Percentiles rank a stretch among this genome's conserved stretches.
These are phyloP conservation scores for Fusarium ambrosium DNA, from an alignment of 2,329 filamentous ascomycete species.

Conservation along the genomic window DNA sequence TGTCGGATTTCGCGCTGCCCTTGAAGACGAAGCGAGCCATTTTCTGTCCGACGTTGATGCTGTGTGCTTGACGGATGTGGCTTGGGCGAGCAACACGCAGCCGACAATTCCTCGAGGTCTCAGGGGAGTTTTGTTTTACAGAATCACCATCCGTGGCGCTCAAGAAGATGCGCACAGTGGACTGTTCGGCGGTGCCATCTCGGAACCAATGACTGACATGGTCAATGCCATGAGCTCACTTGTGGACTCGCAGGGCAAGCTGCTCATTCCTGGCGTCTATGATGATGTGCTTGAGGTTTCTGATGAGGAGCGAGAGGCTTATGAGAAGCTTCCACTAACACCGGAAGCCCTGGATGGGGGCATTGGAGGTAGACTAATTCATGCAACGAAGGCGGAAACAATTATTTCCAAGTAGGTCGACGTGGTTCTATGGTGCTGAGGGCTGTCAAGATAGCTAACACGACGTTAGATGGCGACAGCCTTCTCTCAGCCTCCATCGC, in stretches of 20 bases:
- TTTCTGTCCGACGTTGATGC: neutral
- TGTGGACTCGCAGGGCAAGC: neutral
- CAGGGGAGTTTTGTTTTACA: neutral
- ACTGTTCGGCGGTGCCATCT: neutral
- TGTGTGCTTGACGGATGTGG: neutral
- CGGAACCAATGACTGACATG: neutral
- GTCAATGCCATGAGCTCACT: neutral
- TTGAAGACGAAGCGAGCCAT: neutral
- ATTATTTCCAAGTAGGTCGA: neutral
- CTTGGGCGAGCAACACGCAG: neutral
- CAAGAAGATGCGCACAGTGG: neutral
- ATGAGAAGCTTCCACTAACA: neutral
- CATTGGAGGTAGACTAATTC: neutral
- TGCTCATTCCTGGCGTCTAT: neutral
- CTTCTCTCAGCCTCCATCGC: neutral
- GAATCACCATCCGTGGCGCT: neutral
- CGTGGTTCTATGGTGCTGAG: neutral
- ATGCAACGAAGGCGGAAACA: neutral
- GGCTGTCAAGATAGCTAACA: neutral
- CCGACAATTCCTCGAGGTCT: neutral
- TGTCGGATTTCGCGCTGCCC: neutral
- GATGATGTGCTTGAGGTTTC: neutral
- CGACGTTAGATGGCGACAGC: neutral
- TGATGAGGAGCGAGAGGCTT: neutral
- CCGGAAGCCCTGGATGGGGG: neutral